Percentiles rank a stretch among this genome's conserved stretches.
Conservation (phyloP, 345 rosid genomes). For the Ailanthus altissimus region DNA sequence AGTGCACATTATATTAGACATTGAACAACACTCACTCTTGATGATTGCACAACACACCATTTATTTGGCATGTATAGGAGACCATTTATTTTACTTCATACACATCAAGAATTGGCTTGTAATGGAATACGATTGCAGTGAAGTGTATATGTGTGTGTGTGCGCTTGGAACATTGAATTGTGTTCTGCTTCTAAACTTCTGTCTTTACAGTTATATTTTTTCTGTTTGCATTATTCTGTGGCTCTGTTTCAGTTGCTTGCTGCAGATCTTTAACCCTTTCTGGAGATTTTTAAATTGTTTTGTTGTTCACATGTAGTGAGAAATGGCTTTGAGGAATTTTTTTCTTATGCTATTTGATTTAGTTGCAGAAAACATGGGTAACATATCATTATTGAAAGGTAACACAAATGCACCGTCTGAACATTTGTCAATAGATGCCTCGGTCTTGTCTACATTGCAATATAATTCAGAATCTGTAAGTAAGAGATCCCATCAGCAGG, state of each 20-base stretch:
- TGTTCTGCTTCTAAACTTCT: no score
- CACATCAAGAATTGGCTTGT: neutral
- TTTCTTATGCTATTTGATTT: neutral
- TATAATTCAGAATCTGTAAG: constrained; percentile 1
- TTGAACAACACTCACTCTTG: no score
- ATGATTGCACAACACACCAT: no score
- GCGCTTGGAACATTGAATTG: no score
- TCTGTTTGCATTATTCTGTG: no score
- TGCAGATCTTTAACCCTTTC: no score
- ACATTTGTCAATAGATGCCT: neutral
- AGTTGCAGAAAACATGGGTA: neutral
- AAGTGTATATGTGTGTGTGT: no score
- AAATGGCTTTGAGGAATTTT: neutral
- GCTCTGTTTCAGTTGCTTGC: neutral
- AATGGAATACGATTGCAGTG: neutral
- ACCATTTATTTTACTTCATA: no score
- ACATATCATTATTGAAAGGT: neutral
- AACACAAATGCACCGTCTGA: neutral
- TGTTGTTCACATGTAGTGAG: neutral
- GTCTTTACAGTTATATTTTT: no score
- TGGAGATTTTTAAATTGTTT: neutral
- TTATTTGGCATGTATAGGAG: no score
- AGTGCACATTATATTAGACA: no score
- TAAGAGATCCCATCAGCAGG: neutral
- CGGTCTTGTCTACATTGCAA: neutral